A percentile compares a stretch with the other conserved stretches of the same genome.
Conservation (phyloP, 75 land plant genomes). For the Adiantum capillusveneris region DNA sequence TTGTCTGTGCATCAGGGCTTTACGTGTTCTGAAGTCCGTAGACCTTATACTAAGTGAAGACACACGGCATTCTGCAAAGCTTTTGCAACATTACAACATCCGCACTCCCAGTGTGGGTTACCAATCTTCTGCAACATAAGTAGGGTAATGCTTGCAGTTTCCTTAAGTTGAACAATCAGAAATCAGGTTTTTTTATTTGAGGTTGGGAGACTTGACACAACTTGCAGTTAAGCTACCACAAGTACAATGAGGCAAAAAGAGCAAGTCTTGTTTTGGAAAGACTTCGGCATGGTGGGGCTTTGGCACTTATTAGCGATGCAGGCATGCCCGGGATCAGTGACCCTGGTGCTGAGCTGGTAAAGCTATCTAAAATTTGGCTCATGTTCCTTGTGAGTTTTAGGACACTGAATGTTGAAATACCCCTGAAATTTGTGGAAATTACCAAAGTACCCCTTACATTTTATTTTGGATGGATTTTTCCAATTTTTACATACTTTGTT, state of each 20-base stretch:
- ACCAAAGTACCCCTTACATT: too few relatives aligned
- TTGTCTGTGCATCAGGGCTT: constrained; percentile 44
- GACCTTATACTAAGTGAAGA: constrained; percentile 92
- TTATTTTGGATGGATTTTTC: too few relatives aligned
- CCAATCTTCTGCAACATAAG: neutral
- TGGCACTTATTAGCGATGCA: constrained; percentile 94
- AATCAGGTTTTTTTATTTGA: too few relatives aligned
- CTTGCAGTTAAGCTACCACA: constrained; percentile 91
- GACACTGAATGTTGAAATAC: too few relatives aligned
- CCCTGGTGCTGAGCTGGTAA: constrained; percentile 83
- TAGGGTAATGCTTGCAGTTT: neutral
- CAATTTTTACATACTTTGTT: too few relatives aligned
- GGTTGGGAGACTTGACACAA: neutral
- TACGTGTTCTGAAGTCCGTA: constrained; percentile 73
- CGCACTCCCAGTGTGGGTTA: constrained; percentile 70
- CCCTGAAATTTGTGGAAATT: too few relatives aligned
- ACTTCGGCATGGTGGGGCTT: constrained; percentile 55
- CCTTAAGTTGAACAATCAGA: neutral
- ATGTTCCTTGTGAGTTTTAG: too few relatives aligned
- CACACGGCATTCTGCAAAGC: constrained; percentile 87
- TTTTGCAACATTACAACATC: constrained; percentile 72
- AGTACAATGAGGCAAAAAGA: constrained; percentile 79
- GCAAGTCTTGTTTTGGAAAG: constrained; percentile 48
- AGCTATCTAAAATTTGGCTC: constrained; percentile 8
- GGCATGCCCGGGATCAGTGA: constrained; percentile 98